Evolutionary conservation across 2,329 filamentous ascomycete species (phyloP).

Genomic region (Talaromyces sp.): DNA sequence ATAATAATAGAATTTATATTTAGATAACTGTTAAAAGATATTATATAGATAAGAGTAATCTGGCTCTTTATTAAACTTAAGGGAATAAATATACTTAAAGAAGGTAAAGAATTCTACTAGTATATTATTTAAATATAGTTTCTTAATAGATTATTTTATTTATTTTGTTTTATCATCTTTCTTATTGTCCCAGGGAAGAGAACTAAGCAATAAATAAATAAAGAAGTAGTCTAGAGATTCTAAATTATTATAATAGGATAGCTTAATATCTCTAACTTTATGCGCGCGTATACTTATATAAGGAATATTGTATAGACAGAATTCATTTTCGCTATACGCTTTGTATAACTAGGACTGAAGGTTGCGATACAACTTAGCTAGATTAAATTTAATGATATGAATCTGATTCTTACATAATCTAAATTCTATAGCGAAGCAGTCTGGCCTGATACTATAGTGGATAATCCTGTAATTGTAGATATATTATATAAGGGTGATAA

Average conservation of each 20-base stretch:
- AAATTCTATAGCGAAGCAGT: constrained; percentile 99
- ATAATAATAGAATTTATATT: too few species aligned
- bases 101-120: constrained; percentile 97
- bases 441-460: constrained; percentile 98
- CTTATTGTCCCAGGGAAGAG: constrained; percentile 99
- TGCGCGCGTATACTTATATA: constrained; percentile 99
- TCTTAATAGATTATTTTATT: too few species aligned
- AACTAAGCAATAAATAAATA: constrained; percentile 99
- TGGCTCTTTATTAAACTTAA: constrained; percentile 99
- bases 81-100: constrained; percentile 96
- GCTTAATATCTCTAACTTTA: constrained; percentile 93
- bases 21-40: too few species aligned
- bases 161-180: constrained; percentile 84
- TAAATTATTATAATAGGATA: constrained; percentile 99
- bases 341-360: too few species aligned
- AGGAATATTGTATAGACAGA: constrained; percentile 98
- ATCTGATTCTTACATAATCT: constrained; percentile 99
- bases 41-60: constrained; percentile 99
- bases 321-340: constrained; percentile 99
- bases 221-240: constrained; percentile 98
- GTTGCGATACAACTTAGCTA: constrained; percentile 99
- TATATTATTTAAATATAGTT: constrained; percentile 48
- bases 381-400: constrained; percentile 97
- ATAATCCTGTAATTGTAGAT: too few species aligned
- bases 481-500: too few species aligned